Evolutionary conservation across 78 protist species (phyloP), one percentile per base, ranked within the genome.

Genomic region (Thecamonas trahens): DNA sequence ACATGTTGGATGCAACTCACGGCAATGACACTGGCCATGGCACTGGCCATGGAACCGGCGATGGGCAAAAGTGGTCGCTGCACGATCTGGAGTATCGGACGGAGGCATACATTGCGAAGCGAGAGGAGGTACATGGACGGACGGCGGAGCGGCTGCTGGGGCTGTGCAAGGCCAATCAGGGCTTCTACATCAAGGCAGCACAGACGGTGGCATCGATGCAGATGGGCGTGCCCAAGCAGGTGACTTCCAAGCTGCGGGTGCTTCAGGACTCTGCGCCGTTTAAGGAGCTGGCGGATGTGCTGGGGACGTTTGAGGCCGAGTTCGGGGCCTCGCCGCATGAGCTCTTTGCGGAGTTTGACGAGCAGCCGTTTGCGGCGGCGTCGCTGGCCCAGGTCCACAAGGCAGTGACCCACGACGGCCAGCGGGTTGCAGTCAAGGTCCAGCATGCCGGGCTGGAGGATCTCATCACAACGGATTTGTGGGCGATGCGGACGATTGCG

Each of bases 301-400:
- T 13, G 39, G 52, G 32, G 28, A 1, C 29, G n/a, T 3, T 64
- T 3, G 45, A 5, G 13, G 45, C 45, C 32, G 66, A 54, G n/a
- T 53, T 66, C 39, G 64, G 24, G 20, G 1, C 0, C 26, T 63
- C 3, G 44, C 39, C 68, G 11, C 37, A 28, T 1, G 50, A 35
- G 26, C 44, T 70, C 28, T 81, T 81, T 47, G 17, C 13, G 32
- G 0, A 2, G 0, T 67, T 81, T 44, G 52, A 61, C 42, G 13
- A 0, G 22, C 4, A 0, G 47, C 78, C 87, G 18, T 28, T 77
- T 6, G 80, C 80, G 24, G 40, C 74, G 0, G 90, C 90, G 1
- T 67, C 78, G 61, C 73, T 84, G 4, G 90, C 85, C 13, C 86
- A 84, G 69, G 82, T 76, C 3, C 74, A 76, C 57, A 1, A 40